A percentile compares a stretch with the other conserved stretches of the same genome.
Evolutionary conservation across 495 filamentous ascomycete genomes (phyloP).

Genomic region (Penicillium daleae): DNA sequence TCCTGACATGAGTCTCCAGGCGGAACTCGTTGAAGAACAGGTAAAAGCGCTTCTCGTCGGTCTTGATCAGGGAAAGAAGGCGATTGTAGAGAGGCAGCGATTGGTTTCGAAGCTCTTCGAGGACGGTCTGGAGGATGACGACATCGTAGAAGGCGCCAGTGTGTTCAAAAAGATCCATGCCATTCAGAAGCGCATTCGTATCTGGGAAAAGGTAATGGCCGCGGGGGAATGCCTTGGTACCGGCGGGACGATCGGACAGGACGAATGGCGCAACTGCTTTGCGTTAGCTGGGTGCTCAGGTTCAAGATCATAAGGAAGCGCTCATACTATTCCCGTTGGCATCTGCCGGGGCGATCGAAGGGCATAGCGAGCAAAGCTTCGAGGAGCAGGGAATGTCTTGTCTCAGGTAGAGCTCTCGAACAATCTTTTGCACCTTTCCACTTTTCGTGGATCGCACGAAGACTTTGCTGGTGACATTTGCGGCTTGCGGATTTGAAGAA

Average conservation of each 20-base stretch:
- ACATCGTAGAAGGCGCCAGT: slow-evolving; percentile 92
- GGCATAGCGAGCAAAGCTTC: slow-evolving; percentile 77
- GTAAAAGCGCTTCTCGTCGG: slow-evolving; percentile 94
- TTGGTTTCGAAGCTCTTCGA: slow-evolving; percentile 92
- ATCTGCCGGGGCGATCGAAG: slow-evolving; percentile 70
- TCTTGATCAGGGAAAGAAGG: slow-evolving; percentile 83
- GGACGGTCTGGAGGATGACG: slow-evolving; percentile 89
- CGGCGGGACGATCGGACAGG: slow-evolving; percentile 83
- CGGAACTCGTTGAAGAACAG: slow-evolving; percentile 99
- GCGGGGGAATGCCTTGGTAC: slow-evolving; percentile 75
- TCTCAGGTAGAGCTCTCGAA: slow-evolving; percentile 91
- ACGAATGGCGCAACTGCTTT: slow-evolving; percentile 74
- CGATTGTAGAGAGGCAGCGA: slow-evolving; percentile 95
- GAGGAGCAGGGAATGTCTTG: slow-evolving; percentile 98
- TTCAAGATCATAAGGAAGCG: not conserved
- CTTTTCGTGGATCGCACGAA: slow-evolving; percentile 90
- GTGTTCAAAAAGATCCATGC: slow-evolving; percentile 95
- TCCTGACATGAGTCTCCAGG: slow-evolving; percentile 80
- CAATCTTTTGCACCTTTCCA: slow-evolving; percentile 98
- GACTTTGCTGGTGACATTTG: slow-evolving; percentile 86
- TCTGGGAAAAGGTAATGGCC: slow-evolving; percentile 96
- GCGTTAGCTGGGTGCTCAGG: slow-evolving; percentile 32
- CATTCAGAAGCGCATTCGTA: slow-evolving; percentile 93
- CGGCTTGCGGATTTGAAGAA: slow-evolving; percentile 66
- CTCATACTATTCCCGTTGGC: slow-evolving; percentile 72